Base-by-base conservation (phyloP, 805 yeast genomes). In the Zygosaccharomyces kombuchaensis region DNA sequence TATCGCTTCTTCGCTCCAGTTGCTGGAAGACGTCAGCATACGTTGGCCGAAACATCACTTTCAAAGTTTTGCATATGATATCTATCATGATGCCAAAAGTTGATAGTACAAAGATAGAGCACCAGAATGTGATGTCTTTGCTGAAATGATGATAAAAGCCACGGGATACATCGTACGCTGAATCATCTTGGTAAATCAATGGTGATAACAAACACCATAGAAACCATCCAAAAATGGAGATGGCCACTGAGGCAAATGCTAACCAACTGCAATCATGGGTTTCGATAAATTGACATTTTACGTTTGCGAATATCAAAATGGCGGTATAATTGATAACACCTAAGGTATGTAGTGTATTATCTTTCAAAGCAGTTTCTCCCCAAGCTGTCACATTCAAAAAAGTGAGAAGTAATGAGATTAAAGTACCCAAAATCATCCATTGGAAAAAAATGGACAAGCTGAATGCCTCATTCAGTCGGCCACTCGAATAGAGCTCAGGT, bases 41-140 rank as follows among this genome's bases (percentile, higher is more conserved):
- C 1, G 77, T 77, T 0, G 95, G 88, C 50, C 68, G 62, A 17
- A 86, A 48, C 60, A 78, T 73, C 22, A 70, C 71, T 51, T 81
- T 76, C 36, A 81, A 54, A 1, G 82, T 74, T 52, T 83, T 81
- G 43, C 80, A 62, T 4, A 84, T 59, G 32, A 86, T 65, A 60
- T 93, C 98, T 48, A 85, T 67, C 31, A 81, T 64, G 10, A 86
- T 53, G 2, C 91, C 84, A 43, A 87, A 69, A 0, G 77, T 66
- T 1, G 72, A 62, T 14, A 85, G 60, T 1, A 81, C 73, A 25
- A 87, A 58, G 27, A 86, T 67, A 0, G 87, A 65, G 1, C 87
- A 87, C 98, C 98, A 93, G 80, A 89, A 91, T 0, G 86, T 74
- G n/a, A 72, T 62, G 60, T 93, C 97, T 16, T 53, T 66, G 17